phyloP scores from a whole-genome alignment of 2,329 filamentous ascomycete genomes.

The Aspergillus sp. region DNA sequence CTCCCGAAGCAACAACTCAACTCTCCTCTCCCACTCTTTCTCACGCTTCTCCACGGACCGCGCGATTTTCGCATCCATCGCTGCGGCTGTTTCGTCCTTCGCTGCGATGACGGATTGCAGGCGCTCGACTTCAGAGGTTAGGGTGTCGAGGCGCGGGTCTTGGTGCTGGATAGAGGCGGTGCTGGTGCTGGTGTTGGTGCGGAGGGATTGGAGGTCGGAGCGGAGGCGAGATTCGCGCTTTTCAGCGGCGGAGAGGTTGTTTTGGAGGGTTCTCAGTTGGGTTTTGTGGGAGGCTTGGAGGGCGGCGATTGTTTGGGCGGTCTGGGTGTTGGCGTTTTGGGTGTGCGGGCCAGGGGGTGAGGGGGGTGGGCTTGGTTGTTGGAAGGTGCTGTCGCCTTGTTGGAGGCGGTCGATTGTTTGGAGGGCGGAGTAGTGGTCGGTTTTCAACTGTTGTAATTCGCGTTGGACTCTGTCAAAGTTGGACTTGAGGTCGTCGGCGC shows the following conservation, averaged over 20 bases:
- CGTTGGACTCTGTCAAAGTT: conserved; percentile 25
- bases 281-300: conserved; percentile 28
- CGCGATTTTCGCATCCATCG: conserved; percentile 34
- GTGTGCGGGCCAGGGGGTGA: conserved; percentile 18
- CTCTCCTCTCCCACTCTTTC: conserved; percentile 36
- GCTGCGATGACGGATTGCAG: conserved; percentile 30
- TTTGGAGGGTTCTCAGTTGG: conserved; percentile 30
- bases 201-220: conserved; percentile 25
- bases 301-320: conserved; percentile 10
- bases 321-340: background rate
- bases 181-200: conserved; percentile 11
- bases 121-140: conserved; percentile 27
- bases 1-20: conserved; percentile 36
- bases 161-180: conserved; percentile 9
- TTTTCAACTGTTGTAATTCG: conserved; percentile 23
- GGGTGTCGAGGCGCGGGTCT: conserved; percentile 19
- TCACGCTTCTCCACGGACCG: conserved; percentile 37
- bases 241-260: conserved; percentile 27
- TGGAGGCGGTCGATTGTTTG: conserved; percentile 25
- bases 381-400: conserved; percentile 16
- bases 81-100: conserved; percentile 35
- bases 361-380: conserved; percentile 26
- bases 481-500: conserved; percentile 29
- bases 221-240: conserved; percentile 29
- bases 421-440: conserved; percentile 26